Evolutionary conservation across 768 basidiomycete species (phyloP).

Genomic region (Termitomyces bulborhizus): DNA sequence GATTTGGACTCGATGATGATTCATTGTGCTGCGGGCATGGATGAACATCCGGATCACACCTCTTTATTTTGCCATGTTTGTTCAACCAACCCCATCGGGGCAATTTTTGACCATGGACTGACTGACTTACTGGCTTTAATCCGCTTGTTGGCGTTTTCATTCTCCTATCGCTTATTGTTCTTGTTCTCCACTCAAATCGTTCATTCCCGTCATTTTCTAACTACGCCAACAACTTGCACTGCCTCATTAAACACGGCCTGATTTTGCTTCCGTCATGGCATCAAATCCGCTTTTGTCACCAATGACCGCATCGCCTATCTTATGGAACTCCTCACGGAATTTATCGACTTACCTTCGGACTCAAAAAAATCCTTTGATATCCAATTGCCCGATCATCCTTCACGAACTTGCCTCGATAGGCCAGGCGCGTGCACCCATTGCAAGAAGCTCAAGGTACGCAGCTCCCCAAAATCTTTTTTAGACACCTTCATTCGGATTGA

Average conservation of each 20-base stretch:
- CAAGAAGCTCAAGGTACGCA: slow-evolving; percentile 79
- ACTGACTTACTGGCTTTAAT: neutral
- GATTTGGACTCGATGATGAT: too few species aligned
- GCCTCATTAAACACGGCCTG: slow-evolving; percentile 11
- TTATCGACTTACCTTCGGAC: slow-evolving; percentile 1
- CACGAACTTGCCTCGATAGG: slow-evolving; percentile 27
- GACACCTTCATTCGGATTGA: slow-evolving; percentile 10
- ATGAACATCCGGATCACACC: neutral
- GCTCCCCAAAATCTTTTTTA: slow-evolving; percentile 8
- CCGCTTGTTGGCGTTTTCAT: neutral
- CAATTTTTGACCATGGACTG: neutral
- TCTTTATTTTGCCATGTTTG: neutral
- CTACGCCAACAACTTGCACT: slow-evolving; percentile 9
- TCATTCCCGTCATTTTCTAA: neutral
- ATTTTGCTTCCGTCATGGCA: slow-evolving; percentile 1
- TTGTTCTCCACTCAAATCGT: neutral
- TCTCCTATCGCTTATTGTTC: neutral
- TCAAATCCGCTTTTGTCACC: neutral
- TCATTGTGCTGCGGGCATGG: neutral
- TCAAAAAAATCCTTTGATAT: slow-evolving; percentile 5
- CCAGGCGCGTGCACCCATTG: slow-evolving; percentile 82
- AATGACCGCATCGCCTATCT: neutral
- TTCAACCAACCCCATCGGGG: neutral
- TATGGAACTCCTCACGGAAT: neutral
- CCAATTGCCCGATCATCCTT: slow-evolving; percentile 2